Base-by-base conservation (phyloP, 495 filamentous ascomycete genomes). In the Amphirosellinia nigrospora region DNA sequence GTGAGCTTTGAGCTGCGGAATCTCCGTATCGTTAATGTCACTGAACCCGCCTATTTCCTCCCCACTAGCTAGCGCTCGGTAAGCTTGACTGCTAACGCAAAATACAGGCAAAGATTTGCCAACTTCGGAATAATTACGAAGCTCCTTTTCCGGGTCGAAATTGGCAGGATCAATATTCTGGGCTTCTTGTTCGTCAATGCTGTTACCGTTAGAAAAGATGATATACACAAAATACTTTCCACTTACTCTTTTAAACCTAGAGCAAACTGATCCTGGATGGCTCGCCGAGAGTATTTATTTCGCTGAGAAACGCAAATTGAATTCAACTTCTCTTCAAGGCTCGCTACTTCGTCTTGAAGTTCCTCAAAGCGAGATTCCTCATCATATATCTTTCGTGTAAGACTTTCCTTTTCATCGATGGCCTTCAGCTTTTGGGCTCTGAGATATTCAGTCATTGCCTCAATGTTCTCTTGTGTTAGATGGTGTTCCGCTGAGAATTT, bases 211-310 rank as follows among this genome's bases (percentile, higher is more conserved):
- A 71, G 62, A 39, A 5, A 61, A 19, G 15, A 39, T 0, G 4
- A 15, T 65, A 10, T 55, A 3, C 43, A 48, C 8, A 5, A 48
- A 48, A 6, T 16, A 23, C 10, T n/a, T 1, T 10, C 11, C 23
- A 68, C 76, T 79, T 70, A 79, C 70, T 86, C 83, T 70, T 74
- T 79, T n/a, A 90, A 81, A 0, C 87, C 86, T 13, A 80, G 78
- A 8, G 86, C 85, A 72, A 89, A 91, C 59, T 91, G 87, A 7
- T 78, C 73, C 71, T 85, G 84, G 16, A 90, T 88, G 0, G 81
- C 81, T 1, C 71, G 72, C 46, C 83, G 82, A 0, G 86, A 85
- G 59, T 86, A 88, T 0, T 81, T 61, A 60, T 91, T 91, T 13
- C 89, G 80, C 38, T 79, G 85, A 19, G 79, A 73, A 43, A 91